Percentiles rank a stretch among this genome's conserved stretches.
Evolutionary conservation across 2,329 filamentous ascomycete genomes (phyloP).

Genomic region (Fusarium equiseti): DNA sequence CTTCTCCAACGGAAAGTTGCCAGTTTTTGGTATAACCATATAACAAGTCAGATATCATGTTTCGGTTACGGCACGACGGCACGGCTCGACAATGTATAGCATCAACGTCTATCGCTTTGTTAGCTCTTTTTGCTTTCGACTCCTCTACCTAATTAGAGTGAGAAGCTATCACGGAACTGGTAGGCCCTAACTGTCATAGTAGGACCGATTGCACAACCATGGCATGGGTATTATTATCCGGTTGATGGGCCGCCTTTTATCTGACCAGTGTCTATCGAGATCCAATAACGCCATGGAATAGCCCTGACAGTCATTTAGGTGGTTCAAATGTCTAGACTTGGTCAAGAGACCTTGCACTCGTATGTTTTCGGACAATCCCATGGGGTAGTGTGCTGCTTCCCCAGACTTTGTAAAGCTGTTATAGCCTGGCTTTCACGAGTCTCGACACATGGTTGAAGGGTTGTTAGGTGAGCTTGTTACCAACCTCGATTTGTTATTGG

Average conservation of each 20-base stretch:
- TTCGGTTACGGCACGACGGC: conserved; percentile 2
- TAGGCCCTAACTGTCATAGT: conserved; percentile 11
- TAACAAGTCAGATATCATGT: conserved; percentile 16
- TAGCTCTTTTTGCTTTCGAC: not conserved
- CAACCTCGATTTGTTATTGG: not conserved
- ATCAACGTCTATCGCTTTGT: not conserved
- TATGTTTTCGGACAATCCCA: conserved; percentile 12
- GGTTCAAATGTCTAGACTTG: not conserved
- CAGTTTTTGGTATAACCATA: not conserved
- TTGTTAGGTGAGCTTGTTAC: conserved; percentile 1
- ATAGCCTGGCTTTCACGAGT: not conserved
- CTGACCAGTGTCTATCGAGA: conserved; percentile 6
- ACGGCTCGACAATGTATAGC: not conserved
- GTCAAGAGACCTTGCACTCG: conserved; percentile 5
- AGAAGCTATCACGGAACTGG: conserved; percentile 24
- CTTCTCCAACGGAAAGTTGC: not conserved
- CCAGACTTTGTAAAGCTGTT: conserved; percentile 1
- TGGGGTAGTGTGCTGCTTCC: conserved; percentile 4
- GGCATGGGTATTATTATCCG: conserved; percentile 14
- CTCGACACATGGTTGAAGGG: not conserved
- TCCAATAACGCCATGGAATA: conserved; percentile 19
- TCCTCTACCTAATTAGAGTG: not conserved
- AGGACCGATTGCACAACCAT: conserved; percentile 31
- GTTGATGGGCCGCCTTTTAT: not conserved
- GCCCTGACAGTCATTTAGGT: not conserved